Evolutionary conservation across 768 basidiomycete genomes (phyloP).

Genomic region (Cyclocybe aegerita): DNA sequence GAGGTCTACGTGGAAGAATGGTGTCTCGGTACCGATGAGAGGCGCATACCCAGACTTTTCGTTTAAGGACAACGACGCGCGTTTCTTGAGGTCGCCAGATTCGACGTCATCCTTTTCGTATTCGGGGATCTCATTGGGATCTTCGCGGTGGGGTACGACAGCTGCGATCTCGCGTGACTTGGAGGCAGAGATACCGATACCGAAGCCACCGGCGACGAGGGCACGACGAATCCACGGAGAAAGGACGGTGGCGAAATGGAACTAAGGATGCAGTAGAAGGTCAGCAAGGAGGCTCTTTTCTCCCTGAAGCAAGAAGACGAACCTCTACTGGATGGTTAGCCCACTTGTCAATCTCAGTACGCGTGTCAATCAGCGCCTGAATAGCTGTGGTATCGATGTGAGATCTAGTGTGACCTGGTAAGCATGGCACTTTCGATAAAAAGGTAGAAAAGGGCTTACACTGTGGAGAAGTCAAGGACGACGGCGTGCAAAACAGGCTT

Average conservation of each 20-base stretch:
- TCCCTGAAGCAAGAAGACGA: constrained; percentile 9
- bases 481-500: constrained; percentile 80
- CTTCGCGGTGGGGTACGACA: constrained; percentile 65
- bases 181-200: constrained; percentile 53
- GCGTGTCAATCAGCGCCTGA: constrained; percentile 88
- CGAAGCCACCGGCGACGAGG: constrained; percentile 88
- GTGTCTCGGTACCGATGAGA: constrained; percentile 56
- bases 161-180: constrained; percentile 65
- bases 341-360: constrained; percentile 87
- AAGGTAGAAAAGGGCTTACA: constrained; percentile 44
- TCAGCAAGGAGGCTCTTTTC: not conserved
- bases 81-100: constrained; percentile 36
- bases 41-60: constrained; percentile 29
- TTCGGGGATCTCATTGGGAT: constrained; percentile 22
- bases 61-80: constrained; percentile 8
- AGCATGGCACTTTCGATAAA: no score
- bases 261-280: constrained; percentile 39
- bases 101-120: constrained; percentile 21
- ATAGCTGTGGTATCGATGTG: constrained; percentile 92
- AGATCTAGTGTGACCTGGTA: constrained; percentile 40
- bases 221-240: constrained; percentile 94
- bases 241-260: constrained; percentile 91
- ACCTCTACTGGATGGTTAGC: constrained; percentile 74
- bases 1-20: constrained; percentile 93
- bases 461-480: constrained; percentile 86